Evolutionary conservation across 129 eudicot species (phyloP).

Genomic region (Tagetes erecta): DNA sequence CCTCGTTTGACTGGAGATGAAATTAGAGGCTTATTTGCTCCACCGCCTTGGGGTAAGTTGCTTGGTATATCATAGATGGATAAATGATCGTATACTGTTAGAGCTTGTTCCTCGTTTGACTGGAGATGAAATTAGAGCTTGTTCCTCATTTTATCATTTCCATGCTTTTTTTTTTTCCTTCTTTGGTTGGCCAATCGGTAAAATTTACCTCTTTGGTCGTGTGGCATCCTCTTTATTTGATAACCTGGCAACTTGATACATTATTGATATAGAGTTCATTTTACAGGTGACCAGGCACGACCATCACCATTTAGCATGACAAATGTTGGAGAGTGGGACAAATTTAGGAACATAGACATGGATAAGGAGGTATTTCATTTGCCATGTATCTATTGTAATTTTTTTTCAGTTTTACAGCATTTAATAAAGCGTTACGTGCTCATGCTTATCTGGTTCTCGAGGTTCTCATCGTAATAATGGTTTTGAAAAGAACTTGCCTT

Average conservation of each 20-base stretch:
- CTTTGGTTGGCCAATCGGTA: neutral
- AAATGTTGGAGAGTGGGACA: conserved; percentile 82
- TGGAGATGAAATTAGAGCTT: too few relatives aligned
- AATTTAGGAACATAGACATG: conserved; percentile 92
- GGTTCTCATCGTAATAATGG: too few relatives aligned
- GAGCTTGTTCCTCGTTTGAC: too few relatives aligned
- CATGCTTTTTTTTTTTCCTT: neutral
- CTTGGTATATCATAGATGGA: neutral
- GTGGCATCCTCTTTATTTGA: neutral
- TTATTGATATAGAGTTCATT: conserved; percentile 24
- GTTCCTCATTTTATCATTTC: too few relatives aligned
- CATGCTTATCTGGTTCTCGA: too few relatives aligned
- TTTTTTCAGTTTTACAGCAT: neutral
- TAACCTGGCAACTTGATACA: conserved; percentile 5
- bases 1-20: conserved; percentile 92
- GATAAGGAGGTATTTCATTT: conserved; percentile 79
- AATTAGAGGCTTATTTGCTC: conserved; percentile 93
- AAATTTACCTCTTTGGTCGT: neutral
- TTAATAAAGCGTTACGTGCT: too few relatives aligned
- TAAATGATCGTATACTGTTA: too few relatives aligned
- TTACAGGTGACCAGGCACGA: conserved; percentile 82
- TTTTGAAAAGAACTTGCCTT: too few relatives aligned
- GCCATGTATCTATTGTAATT: conserved; percentile 11
- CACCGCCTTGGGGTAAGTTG: conserved; percentile 91
- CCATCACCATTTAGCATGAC: conserved; percentile 83